These are phyloP conservation scores for Candida adriatica DNA, from an alignment of 805 yeast genomes.

Conservation along the genomic window DNA sequence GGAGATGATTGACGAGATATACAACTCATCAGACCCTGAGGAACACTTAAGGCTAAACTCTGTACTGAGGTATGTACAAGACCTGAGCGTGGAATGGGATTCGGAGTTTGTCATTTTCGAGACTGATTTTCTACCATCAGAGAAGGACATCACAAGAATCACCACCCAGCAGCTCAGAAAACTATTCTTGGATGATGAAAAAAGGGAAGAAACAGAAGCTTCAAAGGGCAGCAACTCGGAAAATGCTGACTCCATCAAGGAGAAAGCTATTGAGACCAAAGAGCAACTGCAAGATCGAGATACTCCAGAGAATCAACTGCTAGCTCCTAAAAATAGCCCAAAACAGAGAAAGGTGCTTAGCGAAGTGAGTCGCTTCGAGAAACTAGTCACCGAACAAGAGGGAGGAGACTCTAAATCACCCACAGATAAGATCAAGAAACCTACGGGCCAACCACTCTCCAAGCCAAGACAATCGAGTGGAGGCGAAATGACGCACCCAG, in stretches of 20 bases:
- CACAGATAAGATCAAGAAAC: conserved; percentile 2
- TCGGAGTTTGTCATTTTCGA: conserved; percentile 76
- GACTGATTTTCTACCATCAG: conserved; percentile 74
- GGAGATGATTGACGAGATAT: conserved; percentile 42
- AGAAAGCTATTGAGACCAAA: conserved; percentile 10
- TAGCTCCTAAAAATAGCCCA: conserved; percentile 12
- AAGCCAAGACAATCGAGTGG: conserved; percentile 9
- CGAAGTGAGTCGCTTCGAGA: conserved; percentile 27
- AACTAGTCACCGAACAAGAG: conserved; percentile 17
- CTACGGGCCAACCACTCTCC: conserved; percentile 4
- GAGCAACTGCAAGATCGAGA: no score
- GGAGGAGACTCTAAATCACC: conserved; percentile 5
- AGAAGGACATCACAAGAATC: conserved; percentile 83
- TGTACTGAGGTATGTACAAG: conserved; percentile 66
- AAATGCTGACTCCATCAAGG: conserved; percentile 5
- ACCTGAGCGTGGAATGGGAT: conserved; percentile 84
- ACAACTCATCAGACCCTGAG: conserved; percentile 48
- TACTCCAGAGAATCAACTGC: conserved; percentile 1
- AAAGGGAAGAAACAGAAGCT: conserved; percentile 17
- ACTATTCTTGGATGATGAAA: conserved; percentile 51
- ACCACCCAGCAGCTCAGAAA: conserved; percentile 82
- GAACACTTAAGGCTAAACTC: conserved; percentile 67
- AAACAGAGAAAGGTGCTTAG: conserved; percentile 22
- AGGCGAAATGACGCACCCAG: conserved; percentile 5
- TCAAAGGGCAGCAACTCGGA: conserved; percentile 4